Evolutionary conservation across 208 protist species (phyloP).

Genomic region (Crithidia sp.): DNA sequence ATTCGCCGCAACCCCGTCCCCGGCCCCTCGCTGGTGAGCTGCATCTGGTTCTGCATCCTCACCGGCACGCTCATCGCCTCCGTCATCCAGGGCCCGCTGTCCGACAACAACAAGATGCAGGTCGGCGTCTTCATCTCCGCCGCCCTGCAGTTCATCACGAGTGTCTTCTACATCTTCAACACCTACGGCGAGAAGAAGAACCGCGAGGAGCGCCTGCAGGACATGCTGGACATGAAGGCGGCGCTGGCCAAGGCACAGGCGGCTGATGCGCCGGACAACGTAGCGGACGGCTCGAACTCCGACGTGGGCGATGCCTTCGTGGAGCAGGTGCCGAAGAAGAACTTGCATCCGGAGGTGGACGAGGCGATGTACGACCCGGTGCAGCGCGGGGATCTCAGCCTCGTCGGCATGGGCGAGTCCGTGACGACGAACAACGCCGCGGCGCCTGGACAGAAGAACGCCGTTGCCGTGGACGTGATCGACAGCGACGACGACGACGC

Average conservation of each 20-base stretch:
- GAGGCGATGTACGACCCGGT: background rate
- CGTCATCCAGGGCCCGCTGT: conserved; percentile 54
- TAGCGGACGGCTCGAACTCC: background rate
- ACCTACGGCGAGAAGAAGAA: conserved; percentile 71
- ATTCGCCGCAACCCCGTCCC: conserved; percentile 52
- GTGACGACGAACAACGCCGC: conserved; percentile 3
- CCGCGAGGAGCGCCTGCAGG: conserved; percentile 39
- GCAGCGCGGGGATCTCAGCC: background rate
- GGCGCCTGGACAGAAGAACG: background rate
- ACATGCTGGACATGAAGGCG: conserved; percentile 26
- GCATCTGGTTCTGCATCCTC: conserved; percentile 69
- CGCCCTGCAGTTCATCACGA: conserved; percentile 56
- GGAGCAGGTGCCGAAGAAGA: background rate
- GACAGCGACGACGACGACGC: background rate
- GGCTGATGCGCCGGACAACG: background rate
- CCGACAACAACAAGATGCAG: conserved; percentile 47
- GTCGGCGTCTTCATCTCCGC: conserved; percentile 63
- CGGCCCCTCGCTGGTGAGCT: conserved; percentile 64
- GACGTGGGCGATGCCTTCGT: background rate
- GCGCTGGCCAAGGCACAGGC: background rate
- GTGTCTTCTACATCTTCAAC: conserved; percentile 66
- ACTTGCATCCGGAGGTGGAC: background rate
- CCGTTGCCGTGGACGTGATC: background rate
- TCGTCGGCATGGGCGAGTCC: background rate
- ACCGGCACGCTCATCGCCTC: conserved; percentile 48